Conservation (phyloP, 2,329 filamentous ascomycete species). For the Exophiala oligosperma region DNA sequence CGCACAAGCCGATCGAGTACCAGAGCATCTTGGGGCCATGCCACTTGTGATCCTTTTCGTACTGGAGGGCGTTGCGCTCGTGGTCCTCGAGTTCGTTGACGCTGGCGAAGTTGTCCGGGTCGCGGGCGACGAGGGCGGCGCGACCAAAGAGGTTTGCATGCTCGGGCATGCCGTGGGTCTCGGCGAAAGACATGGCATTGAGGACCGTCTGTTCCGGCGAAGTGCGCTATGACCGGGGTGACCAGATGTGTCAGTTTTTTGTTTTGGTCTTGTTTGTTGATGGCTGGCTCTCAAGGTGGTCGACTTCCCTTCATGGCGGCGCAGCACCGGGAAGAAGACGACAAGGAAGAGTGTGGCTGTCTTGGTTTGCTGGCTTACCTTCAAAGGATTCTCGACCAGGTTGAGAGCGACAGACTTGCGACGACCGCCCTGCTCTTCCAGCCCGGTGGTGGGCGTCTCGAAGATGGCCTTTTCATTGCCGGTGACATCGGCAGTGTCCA, state of each 20-base stretch:
- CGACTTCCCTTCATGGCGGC: not conserved
- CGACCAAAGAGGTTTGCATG: constrained; percentile 14
- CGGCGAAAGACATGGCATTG: constrained; percentile 38
- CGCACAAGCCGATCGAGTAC: constrained; percentile 36
- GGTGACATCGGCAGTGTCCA: too few species aligned
- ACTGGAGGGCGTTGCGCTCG: constrained; percentile 11
- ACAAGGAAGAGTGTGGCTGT: not conserved
- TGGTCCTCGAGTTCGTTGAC: constrained; percentile 14
- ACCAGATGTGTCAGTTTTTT: not conserved
- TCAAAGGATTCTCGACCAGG: constrained; percentile 49
- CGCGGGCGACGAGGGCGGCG: constrained; percentile 39
- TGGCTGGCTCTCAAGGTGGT: not conserved
- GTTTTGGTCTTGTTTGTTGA: too few species aligned
- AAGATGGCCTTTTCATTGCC: too few species aligned
- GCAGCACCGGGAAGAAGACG: not conserved
- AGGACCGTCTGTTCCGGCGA: constrained; percentile 34
- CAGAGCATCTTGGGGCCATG: constrained; percentile 36
- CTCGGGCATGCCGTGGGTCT: constrained; percentile 6
- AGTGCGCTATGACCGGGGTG: constrained; percentile 30
- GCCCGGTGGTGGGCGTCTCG: too few species aligned
- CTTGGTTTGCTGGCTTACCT: constrained; percentile 33
- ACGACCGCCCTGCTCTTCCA: constrained; percentile 24
- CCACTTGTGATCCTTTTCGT: constrained; percentile 33
- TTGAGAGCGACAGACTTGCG: constrained; percentile 47
- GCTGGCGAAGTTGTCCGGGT: constrained; percentile 27